Evolutionary conservation across 345 rosid genomes (phyloP).

Genomic region (Lepidium africanum): DNA sequence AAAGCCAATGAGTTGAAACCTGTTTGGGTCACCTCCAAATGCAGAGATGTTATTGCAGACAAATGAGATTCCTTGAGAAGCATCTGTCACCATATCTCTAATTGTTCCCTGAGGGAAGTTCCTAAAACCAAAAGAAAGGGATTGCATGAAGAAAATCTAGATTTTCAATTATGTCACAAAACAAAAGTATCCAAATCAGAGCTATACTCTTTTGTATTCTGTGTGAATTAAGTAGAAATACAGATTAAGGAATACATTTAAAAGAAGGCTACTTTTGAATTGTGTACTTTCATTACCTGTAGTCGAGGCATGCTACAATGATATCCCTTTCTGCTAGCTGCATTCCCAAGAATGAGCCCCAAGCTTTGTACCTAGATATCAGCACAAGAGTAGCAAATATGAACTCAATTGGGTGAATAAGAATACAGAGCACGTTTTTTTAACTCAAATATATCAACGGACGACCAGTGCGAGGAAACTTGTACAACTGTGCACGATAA

Average conservation of each 20-base stretch:
- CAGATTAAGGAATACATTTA: neutral
- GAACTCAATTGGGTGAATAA: neutral
- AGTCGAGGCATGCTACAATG: slow-evolving; percentile 91
- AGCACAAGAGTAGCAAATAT: neutral
- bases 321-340: slow-evolving; percentile 92
- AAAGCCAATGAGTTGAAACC: slow-evolving; percentile 38
- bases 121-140: slow-evolving; percentile 32
- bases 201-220: neutral
- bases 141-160: neutral
- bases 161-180: neutral
- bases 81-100: slow-evolving; percentile 83
- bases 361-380: slow-evolving; percentile 74
- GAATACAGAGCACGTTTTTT: neutral
- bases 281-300: slow-evolving; percentile 52
- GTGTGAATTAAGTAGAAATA: neutral
- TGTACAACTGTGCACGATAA: neutral
- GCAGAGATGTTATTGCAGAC: slow-evolving; percentile 65
- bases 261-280: neutral
- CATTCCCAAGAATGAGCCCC: slow-evolving; percentile 92
- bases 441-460: neutral
- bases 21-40: slow-evolving; percentile 91
- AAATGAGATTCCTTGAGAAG: slow-evolving; percentile 85
- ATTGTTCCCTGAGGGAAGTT: slow-evolving; percentile 97
- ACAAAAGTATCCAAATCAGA: neutral
- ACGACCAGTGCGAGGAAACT: neutral